These are phyloP conservation scores for Sarocladiaceae sp. DNA, from an alignment of 2,329 filamentous ascomycete species.

Conservation along the genomic window DNA sequence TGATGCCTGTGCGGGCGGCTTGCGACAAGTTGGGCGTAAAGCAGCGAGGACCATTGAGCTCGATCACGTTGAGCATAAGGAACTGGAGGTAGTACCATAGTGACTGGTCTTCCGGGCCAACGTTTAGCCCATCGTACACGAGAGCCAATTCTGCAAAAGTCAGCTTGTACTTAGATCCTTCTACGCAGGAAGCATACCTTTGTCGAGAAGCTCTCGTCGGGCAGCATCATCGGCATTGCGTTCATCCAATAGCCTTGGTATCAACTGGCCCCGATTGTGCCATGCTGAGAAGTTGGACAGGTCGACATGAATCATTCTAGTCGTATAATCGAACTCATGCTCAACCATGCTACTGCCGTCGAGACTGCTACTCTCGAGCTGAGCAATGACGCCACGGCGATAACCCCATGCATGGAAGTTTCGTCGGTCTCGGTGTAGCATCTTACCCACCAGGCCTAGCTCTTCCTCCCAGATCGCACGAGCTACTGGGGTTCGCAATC, in stretches of 20 bases:
- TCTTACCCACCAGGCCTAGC: conserved; percentile 76
- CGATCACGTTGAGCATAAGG: conserved; percentile 66
- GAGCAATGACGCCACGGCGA: conserved; percentile 70
- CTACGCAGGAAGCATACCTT: conserved; percentile 42
- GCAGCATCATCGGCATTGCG: conserved; percentile 58
- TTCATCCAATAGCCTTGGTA: conserved; percentile 70
- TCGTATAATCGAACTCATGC: conserved; percentile 84
- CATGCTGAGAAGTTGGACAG: conserved; percentile 96
- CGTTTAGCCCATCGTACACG: conserved; percentile 75
- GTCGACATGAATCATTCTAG: conserved; percentile 77
- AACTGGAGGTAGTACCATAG: conserved; percentile 97
- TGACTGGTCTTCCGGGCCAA: conserved; percentile 90
- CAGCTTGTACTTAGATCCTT: neutral
- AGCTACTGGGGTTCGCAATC: conserved; percentile 53
- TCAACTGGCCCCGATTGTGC: conserved; percentile 85
- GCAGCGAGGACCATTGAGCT: conserved; percentile 42
- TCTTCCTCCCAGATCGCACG: conserved; percentile 78
- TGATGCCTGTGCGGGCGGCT: conserved; percentile 60
- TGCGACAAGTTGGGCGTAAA: conserved; percentile 62
- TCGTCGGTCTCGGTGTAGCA: conserved; percentile 79
- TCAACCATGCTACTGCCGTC: conserved; percentile 64
- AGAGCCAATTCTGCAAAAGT: conserved; percentile 60
- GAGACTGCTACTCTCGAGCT: conserved; percentile 59
- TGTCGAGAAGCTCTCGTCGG: conserved; percentile 66
- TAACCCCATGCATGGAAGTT: conserved; percentile 99